Evolutionary conservation across 2,329 filamentous ascomycete genomes (phyloP).

Genomic region (Botrytis squamosa): DNA sequence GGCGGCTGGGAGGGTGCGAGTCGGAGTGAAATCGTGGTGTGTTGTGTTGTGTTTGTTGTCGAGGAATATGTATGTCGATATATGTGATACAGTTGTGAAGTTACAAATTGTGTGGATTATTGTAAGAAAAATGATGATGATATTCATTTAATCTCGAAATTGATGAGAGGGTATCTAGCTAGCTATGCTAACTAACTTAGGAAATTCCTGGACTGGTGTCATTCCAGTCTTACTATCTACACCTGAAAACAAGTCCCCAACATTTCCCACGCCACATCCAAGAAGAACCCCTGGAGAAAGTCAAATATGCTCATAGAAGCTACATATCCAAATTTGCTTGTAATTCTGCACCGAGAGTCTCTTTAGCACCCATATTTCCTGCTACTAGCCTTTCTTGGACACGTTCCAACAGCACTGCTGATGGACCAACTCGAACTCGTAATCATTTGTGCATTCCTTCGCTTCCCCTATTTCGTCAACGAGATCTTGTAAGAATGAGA

Average conservation of each 20-base stretch:
- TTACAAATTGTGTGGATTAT: not conserved
- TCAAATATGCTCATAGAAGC: not conserved
- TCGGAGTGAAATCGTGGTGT: not conserved
- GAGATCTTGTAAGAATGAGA: not conserved
- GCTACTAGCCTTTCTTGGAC: not conserved
- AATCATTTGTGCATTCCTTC: not conserved
- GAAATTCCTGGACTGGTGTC: not conserved
- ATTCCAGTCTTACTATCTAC: not conserved
- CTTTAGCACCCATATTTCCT: not conserved
- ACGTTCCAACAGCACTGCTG: not conserved
- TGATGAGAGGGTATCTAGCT: not conserved
- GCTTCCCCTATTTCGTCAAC: not conserved
- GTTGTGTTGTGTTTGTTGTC: not conserved
- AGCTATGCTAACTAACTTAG: not conserved
- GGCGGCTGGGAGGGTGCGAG: not conserved
- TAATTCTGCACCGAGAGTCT: not conserved
- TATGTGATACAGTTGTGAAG: not conserved
- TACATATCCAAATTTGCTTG: not conserved
- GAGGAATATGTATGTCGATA: not conserved
- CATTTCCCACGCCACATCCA: not conserved
- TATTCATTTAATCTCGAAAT: not conserved
- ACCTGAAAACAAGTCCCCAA: not conserved
- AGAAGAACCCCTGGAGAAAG: not conserved
- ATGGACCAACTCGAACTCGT: not conserved
- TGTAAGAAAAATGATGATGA: conserved; percentile 9